Base-by-base conservation (phyloP, 129 eudicot genomes). In the Gnaphalium uliginosum region DNA sequence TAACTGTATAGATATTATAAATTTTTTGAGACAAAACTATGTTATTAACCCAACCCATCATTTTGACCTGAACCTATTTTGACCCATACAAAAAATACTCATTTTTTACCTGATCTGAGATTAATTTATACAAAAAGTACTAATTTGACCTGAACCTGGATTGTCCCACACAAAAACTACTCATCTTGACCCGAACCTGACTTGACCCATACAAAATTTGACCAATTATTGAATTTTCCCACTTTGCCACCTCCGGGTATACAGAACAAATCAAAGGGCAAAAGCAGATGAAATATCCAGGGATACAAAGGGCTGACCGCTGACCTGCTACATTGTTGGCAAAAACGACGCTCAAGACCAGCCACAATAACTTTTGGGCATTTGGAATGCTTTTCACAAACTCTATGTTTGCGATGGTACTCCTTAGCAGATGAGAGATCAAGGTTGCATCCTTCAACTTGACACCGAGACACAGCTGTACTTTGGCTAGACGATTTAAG, bases 251-350 rank as follows among this genome's bases (percentile, higher is more conserved):
- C 18, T 14, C 51, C 18, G 1, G 51, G 3, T 43, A 43, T 43
- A 43, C 2, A 7, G 4, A 43, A 13, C 17, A 43, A 11, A 43
- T 43, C 18, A 6, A 54, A 19, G 61, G 61, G 24, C 11, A 19
- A 54, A 8, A 19, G 51, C 51, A 43, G 51, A 43, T 43, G 18
- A 4, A 14, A 43, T 0, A 43, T 43, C 51, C 51, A 3, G 51
- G 51, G 4, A 43, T 43, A 43, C 5, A 43, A 43, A 43, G 51
- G 18, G 43, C 43, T 63, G 43, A 63, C 94, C 87, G 43, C 43
- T 63, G 43, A 63, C 94, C 87, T 88, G 84, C 88, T 88, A 70
- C 94, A 88, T 74, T 88, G 94, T 37, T 88, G 94, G 66, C 94
- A 88, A 79, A 88, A 88, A 71, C 94, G 81, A 19, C 90, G 81